Evolutionary conservation across 2,329 filamentous ascomycete genomes (phyloP).

Genomic region (Pestalotiopsis sp.): DNA sequence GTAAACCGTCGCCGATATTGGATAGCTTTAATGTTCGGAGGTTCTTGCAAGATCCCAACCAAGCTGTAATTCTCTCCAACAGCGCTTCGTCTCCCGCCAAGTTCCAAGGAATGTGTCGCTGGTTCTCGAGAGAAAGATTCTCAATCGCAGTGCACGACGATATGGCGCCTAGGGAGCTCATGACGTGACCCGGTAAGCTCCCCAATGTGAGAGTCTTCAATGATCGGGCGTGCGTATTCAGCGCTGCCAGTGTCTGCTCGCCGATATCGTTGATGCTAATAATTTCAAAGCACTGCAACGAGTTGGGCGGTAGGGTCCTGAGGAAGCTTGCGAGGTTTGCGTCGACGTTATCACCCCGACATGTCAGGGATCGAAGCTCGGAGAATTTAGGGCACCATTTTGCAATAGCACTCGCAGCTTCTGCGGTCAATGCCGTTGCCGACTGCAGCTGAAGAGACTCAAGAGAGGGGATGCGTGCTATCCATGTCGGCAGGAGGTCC

Average conservation of each 20-base stretch:
- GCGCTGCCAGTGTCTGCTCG: slow-evolving; percentile 55
- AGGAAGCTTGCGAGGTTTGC: slow-evolving; percentile 62
- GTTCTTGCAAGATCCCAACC: slow-evolving; percentile 30
- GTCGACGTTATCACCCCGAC: slow-evolving; percentile 51
- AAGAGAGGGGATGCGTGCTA: slow-evolving; percentile 59
- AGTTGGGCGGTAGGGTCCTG: slow-evolving; percentile 55
- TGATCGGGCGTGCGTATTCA: slow-evolving; percentile 44
- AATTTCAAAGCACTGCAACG: slow-evolving; percentile 60
- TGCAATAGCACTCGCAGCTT: slow-evolving; percentile 56
- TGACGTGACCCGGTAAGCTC: slow-evolving; percentile 28
- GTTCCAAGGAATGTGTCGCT: slow-evolving; percentile 15
- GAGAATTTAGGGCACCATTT: slow-evolving; percentile 63
- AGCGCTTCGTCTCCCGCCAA: slow-evolving; percentile 25
- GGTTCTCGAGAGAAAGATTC: slow-evolving; percentile 34
- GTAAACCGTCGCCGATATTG: slow-evolving; percentile 48
- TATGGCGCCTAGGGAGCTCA: slow-evolving; percentile 32
- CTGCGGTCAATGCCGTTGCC: slow-evolving; percentile 59
- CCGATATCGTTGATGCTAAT: slow-evolving; percentile 58
- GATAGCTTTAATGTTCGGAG: slow-evolving; percentile 36
- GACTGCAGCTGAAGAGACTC: slow-evolving; percentile 62
- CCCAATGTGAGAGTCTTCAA: slow-evolving; percentile 34
- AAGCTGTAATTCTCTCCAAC: slow-evolving; percentile 32
- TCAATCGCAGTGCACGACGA: slow-evolving; percentile 36
- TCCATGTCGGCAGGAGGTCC: slow-evolving; percentile 58
- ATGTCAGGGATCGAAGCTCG: slow-evolving; percentile 58